Evolutionary conservation across 805 yeast genomes (phyloP), one percentile per base, ranked within the genome.

Genomic region (Candida saitoana): DNA sequence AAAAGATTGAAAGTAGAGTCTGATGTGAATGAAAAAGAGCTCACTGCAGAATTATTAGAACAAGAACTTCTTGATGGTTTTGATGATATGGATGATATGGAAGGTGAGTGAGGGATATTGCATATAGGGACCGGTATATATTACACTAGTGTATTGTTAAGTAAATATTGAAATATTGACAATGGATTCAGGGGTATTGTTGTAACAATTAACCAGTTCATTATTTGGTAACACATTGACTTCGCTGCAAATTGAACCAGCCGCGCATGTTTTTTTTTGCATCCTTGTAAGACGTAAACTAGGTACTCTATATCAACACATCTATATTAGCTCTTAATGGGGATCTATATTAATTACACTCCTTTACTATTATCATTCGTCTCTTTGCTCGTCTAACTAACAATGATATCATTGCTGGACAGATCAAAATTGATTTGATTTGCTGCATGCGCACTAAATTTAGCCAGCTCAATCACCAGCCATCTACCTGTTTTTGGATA

Each of bases 51-150:
- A 20, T 60, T 69, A 38, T 67, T 73, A 27, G 80, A 76, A 48
- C 66, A 69, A 45, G 78, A 74, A 49, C 57, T 76, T 36, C 57
- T 74, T 65, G 82, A 51, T 50, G 79, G 80, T 25, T 60, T 79
- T 49, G 80, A 76, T 42, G 76, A 73, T 20, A 62, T 76, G 38
- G 80, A 76, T 42, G 76, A 73, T 20, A 62, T 76, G 38, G 73
- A 68, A 36, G 70, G 65, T 33, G 48, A 48, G 18, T 45, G 39
- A 18, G 20, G 34, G 14, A 22, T 16, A 14, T 12, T 19, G 32
- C 16, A 29, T 29, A 14, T 29, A 29, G 16, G n/a, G 5, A 22
- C 27, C 11, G 27, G 27, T 22, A 22, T 22, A 22, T 22, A 22
- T 22, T 22, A 22, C 27, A 22, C 11, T 22, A 6, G 27, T 22